Base-by-base conservation (phyloP, 2,329 filamentous ascomycete species). In the Xylaria sp. region DNA sequence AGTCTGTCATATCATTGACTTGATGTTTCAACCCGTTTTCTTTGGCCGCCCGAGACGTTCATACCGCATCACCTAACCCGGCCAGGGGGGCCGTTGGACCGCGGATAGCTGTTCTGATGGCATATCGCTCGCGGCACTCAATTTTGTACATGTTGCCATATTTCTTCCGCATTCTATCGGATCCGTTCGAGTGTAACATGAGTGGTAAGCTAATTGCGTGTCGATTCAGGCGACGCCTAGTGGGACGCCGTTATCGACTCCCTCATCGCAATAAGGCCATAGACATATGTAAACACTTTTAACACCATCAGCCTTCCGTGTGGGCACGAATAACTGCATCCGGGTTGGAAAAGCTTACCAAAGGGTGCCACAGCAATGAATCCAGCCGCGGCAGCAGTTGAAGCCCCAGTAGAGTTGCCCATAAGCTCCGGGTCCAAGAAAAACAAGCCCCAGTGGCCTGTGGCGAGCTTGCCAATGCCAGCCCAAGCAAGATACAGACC, bases 401-500 rank as follows among this genome's bases (percentile, higher is more conserved):
- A 82, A 18, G 83, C 82, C 71, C 83, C 82, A 48, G 81, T 78
- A 33, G 80, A 81, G 20, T 75, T 66, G 55, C 82, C 82, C 70
- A 85, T 81, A 63, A 82, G 75, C 6, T 79, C 75, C 61, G 82
- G 79, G 71, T 87, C 83, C 62, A 88, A 79, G 82, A 85, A 87
- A 77, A 85, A 87, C 71, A 86, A 86, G 10, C 85, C 79, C 64
- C 78, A 81, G 60, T 81, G 80, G 41, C 82, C 82, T 1, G 85
- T 87, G 61, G 83, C 62, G 31, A 81, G 75, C 71, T 82, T 82
- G 28, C 86, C 86, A 56, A 86, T 75, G 10, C 78, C 80, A 41
- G 83, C 85, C 84, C 84, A 88, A 46, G 77, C 82, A 43, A 88
- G 80, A 71, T 87, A 88, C n/a, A 80, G 72, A 13, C 75, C 80